Evolutionary conservation across 2,329 filamentous ascomycete genomes (phyloP), one percentile per base, ranked within the genome.

Genomic region (Seiridium cupressi): DNA sequence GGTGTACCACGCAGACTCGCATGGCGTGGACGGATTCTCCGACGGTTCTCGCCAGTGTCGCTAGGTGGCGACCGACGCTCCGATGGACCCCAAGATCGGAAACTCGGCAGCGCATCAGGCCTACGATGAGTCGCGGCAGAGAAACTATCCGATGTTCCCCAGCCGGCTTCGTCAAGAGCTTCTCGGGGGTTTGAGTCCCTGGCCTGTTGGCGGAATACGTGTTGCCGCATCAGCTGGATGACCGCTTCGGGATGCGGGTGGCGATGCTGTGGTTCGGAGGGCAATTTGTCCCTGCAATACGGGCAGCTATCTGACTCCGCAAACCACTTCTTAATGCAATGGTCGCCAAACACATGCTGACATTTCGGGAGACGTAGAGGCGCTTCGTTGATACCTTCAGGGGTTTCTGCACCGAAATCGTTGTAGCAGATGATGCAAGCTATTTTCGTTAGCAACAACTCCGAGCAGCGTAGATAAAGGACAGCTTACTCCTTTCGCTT

Each of bases 281-380:
- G 83, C 32, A 89, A 75, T 65, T 86, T 86, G 63, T 85, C 81
- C 34, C 86, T 81, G 70, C 86, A 89, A 66, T 88, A 88, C 0
- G 86, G 86, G 64, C 86, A 89, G 58, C 78, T 86, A 64, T 86
- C 81, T 1, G 84, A 84, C 51, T 88, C 84, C 57, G 84, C 78
- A 47, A 89, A 81, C 86, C 86, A 89, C 64, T 84, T 87, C 69
- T 84, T 86, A 63, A 89, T 85, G 69, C 86, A 89, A 64, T 82
- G 78, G 59, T 87, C 80, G 18, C 86, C 86, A 69, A 89, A 89
- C 5, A 89, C 71, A 65, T 89, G 86, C 64, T 83, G 85, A 76
- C 86, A 89, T 64, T 79, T 82, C 2, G 86, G 86, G 18, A 89
- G 71, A 26, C 83, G 82, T 13, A 88, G 70, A 1, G 86, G 84